Evolutionary conservation across 2,329 filamentous ascomycete species (phyloP), one percentile per base, ranked within the genome.

Genomic region (Aureobasidium pullulans): DNA sequence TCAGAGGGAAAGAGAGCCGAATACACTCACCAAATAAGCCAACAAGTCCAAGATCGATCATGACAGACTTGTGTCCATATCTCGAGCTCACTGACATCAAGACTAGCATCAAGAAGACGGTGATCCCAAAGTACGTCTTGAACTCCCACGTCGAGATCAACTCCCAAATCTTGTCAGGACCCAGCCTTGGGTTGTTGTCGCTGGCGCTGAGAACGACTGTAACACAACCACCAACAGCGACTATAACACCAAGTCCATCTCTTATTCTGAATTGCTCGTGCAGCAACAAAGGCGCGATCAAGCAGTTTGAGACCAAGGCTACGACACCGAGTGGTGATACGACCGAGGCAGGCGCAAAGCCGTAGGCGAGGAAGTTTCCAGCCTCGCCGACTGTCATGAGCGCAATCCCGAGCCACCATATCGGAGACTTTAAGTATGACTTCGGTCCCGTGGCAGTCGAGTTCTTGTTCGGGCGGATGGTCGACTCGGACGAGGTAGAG

Each of bases 321-420:
- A 99, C 94, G n/a, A 99, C 94, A 9, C 94, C 94, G 6, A 99
- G 79, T 0, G 94, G 94, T 36, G 92, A 96, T 43, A 99, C 94
- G 67, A 99, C 96, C 13, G 94, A 97, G 7, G 94, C 94, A 3
- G 94, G 94, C 32, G 94, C 94, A 71, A 99, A 99, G 28, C 94
- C 94, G 69, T 99, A 99, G 0, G 94, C 94, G 63, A 99, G 77
- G 70, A 99, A 99, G 72, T 99, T 99, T 54, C 94, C 94, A 70
- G 89, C 87, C 76, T 99, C 94, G 60, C 94, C 94, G 28, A 96
- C 77, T 0, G 87, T 90, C 84, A 99, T 99, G 61, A 99, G 80
- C 15, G 95, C 82, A 65, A 97, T 93, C 19, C 94, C 94, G 34
- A 86, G 76, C 94, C 94, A 99, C 94, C 94, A 99, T 70, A 94